Conservation (phyloP, 768 basidiomycete genomes). For the Lactarius deliciosus region DNA sequence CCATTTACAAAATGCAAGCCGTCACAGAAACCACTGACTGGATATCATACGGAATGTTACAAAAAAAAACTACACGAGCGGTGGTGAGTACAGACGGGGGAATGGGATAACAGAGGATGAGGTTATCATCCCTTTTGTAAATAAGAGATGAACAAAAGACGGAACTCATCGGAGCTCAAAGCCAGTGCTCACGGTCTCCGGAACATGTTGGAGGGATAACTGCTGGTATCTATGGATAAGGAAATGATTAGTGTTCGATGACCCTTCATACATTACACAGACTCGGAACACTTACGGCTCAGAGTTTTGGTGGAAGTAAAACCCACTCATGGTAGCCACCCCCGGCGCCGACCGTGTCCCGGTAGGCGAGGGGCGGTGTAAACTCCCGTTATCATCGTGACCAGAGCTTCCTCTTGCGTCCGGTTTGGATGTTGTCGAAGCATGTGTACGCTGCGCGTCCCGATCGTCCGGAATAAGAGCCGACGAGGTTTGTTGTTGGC, state of each 20-base stretch:
- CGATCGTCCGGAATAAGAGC: conserved; percentile 36
- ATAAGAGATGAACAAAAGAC: conserved; percentile 1
- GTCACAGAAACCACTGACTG: conserved; percentile 11
- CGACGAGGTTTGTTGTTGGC: conserved; percentile 38
- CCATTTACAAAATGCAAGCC: background rate
- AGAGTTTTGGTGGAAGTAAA: conserved; percentile 92
- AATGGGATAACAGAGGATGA: conserved; percentile 3
- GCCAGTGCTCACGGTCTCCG: conserved; percentile 67
- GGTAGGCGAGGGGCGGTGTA: conserved; percentile 46
- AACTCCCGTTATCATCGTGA: conserved; percentile 37
- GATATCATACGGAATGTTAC: conserved; percentile 28
- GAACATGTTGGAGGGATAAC: conserved; percentile 75
- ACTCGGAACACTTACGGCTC: conserved; percentile 63
- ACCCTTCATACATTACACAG: background rate
- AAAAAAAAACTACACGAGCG: conserved; percentile 26
- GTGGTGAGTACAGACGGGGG: conserved; percentile 20
- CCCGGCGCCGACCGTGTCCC: conserved; percentile 47
- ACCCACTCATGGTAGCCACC: conserved; percentile 80
- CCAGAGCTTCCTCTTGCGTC: conserved; percentile 33
- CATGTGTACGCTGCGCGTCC: background rate
- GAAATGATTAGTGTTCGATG: conserved; percentile 14
- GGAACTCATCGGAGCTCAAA: conserved; percentile 78
- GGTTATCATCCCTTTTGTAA: conserved; percentile 11
- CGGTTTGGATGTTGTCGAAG: conserved; percentile 31
- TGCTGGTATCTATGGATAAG: conserved; percentile 73